Evolutionary conservation across 495 filamentous ascomycete species (phyloP).

Genomic region (Bombardia bombarda): DNA sequence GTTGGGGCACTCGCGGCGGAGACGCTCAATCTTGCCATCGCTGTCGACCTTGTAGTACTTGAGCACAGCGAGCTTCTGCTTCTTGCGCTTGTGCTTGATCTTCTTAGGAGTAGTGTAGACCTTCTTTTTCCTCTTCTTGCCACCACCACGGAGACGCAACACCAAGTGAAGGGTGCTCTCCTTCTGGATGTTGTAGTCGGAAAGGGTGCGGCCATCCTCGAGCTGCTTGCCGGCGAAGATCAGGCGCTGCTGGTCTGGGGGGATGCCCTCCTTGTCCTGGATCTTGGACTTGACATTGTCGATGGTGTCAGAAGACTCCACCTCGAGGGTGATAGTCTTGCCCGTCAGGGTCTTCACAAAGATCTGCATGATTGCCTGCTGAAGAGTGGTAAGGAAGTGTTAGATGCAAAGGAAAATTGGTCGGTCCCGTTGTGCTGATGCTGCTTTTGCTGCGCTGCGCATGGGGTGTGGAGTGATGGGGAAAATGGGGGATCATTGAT

Average conservation of each 20-base stretch:
- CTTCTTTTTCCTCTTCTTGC: slow-evolving; percentile 99
- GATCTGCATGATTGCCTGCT: slow-evolving; percentile 85
- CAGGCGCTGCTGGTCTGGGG: slow-evolving; percentile 98
- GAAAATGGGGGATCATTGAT: not conserved
- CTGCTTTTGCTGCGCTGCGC: not conserved
- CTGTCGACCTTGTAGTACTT: slow-evolving; percentile 99
- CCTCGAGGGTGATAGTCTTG: slow-evolving; percentile 99
- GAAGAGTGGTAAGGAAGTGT: slow-evolving; percentile 26
- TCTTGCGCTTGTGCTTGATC: slow-evolving; percentile 99
- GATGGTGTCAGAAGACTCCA: slow-evolving; percentile 98
- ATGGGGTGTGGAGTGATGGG: not conserved
- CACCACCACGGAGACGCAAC: slow-evolving; percentile 92
- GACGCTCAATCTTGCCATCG: slow-evolving; percentile 99
- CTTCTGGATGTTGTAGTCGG: slow-evolving; percentile 99
- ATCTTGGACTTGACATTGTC: slow-evolving; percentile 98
- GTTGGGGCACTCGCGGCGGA: slow-evolving; percentile 91
- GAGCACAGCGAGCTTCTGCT: slow-evolving; percentile 98
- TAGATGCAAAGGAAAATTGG: no score
- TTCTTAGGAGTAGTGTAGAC: slow-evolving; percentile 99
- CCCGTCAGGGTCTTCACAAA: slow-evolving; percentile 99
- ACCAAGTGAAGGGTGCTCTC: slow-evolving; percentile 98
- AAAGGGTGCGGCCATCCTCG: slow-evolving; percentile 97
- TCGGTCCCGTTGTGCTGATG: no score
- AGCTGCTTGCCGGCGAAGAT: slow-evolving; percentile 99
- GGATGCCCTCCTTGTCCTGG: slow-evolving; percentile 99